Conservation (phyloP, 768 basidiomycete genomes). For the Russula ochroleuca region DNA sequence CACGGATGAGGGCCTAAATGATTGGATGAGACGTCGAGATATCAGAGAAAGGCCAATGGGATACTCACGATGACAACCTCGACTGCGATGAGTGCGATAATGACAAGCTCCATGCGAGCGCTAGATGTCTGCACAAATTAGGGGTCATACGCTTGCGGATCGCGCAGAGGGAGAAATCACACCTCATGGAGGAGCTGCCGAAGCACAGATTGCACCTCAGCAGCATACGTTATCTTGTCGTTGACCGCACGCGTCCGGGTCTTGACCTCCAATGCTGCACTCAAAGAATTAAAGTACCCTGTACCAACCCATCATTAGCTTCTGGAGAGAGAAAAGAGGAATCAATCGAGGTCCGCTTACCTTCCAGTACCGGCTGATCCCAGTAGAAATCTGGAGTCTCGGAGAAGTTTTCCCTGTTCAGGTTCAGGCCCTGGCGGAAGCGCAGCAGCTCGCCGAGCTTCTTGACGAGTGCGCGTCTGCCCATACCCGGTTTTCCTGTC, state of each 20-base stretch:
- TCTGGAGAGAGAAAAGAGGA: background rate
- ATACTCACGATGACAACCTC: slow-evolving; percentile 83
- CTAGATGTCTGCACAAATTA: slow-evolving; percentile 59
- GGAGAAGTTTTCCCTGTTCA: slow-evolving; percentile 83
- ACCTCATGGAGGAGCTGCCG: slow-evolving; percentile 46
- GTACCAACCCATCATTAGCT: background rate
- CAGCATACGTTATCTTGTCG: slow-evolving; percentile 89
- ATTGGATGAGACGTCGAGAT: background rate
- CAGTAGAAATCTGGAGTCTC: slow-evolving; percentile 93
- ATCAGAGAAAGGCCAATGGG: background rate
- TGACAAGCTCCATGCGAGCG: slow-evolving; percentile 93
- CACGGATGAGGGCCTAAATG: slow-evolving; percentile 64
- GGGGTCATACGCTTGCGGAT: slow-evolving; percentile 16
- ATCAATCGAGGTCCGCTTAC: slow-evolving; percentile 37
- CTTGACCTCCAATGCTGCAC: slow-evolving; percentile 81
- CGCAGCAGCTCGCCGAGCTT: slow-evolving; percentile 90
- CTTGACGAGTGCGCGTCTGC: slow-evolving; percentile 78
- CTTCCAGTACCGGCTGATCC: slow-evolving; percentile 87
- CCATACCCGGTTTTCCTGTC: slow-evolving; percentile 81
- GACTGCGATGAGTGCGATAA: slow-evolving; percentile 90
- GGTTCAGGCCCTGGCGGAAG: slow-evolving; percentile 87
- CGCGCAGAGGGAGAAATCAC: background rate
- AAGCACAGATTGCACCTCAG: slow-evolving; percentile 85
- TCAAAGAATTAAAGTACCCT: slow-evolving; percentile 84
- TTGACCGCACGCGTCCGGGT: slow-evolving; percentile 77